Evolutionary conservation across 176 grass and related monocot genomes (phyloP), one percentile per base, ranked within the genome.

Genomic region (Carex cristatella): DNA sequence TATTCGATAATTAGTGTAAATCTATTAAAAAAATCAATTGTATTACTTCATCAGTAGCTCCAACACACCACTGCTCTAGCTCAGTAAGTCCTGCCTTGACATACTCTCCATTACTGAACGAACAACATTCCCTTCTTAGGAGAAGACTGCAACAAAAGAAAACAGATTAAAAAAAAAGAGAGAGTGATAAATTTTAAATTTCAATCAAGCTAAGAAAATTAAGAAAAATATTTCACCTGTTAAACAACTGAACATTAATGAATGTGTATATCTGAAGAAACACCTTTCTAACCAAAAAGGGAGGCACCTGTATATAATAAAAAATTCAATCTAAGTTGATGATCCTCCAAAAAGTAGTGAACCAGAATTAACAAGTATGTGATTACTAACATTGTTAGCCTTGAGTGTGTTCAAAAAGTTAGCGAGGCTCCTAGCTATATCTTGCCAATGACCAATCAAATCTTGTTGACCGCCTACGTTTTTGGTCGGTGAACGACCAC

Each of bases 221-320:
- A 12, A 66, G 71, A 79, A 76, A 69, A 71, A 60, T 63, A 32
- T 87, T 83, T 83, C 88, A 95, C 93, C 96, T 99, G 85, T 99
- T 99, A 89, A 99, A 99, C 84, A 99, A 82, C 58, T 95, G 93
- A 79, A 99, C 96, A 5, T 99, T 99, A 68, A 99, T 95, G 90
- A 92, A 99, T 56, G 96, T 95, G 87, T 95, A 99, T 94, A 99
- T 99, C 86, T 95, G 96, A 86, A 90, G 91, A 88, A 99, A 99
- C 65, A 99, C 91, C 84, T 99, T 99, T 83, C 93, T 80, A 48
- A 99, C 96, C 88, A 99, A 99, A 87, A 99, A 99, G 65, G 96
- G 96, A 85, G 96, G 93, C 87, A 99, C 96, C 96, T 99, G 82
- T 59, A 80, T 31, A 86, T 82, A 60, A 75, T 72, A 62, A 54